Percentiles rank a stretch among this genome's conserved stretches.
These are phyloP conservation scores for Lactarius sp. DNA, from an alignment of 768 basidiomycete genomes.

Conservation along the genomic window DNA sequence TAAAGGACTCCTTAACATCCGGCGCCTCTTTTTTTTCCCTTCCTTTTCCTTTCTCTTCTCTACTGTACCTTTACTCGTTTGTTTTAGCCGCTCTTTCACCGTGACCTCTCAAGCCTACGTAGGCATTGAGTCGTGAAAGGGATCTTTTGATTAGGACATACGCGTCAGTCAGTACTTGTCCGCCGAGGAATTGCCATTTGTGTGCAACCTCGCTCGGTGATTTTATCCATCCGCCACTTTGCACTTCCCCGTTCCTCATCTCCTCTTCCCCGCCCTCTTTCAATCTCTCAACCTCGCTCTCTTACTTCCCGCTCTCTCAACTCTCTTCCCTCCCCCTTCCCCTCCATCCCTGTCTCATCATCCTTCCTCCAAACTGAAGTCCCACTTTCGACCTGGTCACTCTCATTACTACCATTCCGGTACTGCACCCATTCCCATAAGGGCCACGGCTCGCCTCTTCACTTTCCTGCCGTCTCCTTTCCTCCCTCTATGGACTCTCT, in stretches of 20 bases:
- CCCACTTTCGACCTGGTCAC: slow-evolving; percentile 9
- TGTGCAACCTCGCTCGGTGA: slow-evolving; percentile 10
- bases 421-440: slow-evolving; percentile 17
- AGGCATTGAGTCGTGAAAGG: background rate
- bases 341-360: background rate
- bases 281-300: background rate
- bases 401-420: slow-evolving; percentile 16
- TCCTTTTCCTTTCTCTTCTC: background rate
- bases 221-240: slow-evolving; percentile 23
- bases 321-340: background rate
- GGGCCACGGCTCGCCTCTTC: background rate
- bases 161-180: background rate
- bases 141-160: background rate
- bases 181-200: slow-evolving; percentile 16
- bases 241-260: slow-evolving; percentile 11
- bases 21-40: slow-evolving; percentile 1
- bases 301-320: background rate
- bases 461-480: background rate
- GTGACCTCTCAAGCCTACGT: background rate
- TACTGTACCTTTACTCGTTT: background rate
- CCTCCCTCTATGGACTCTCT: slow-evolving; percentile 18
- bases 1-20: slow-evolving; percentile 1
- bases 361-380: slow-evolving; percentile 20
- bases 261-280: slow-evolving; percentile 1
- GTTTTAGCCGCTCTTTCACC: slow-evolving; percentile 3